Evolutionary conservation across 2,329 filamentous ascomycete genomes (phyloP).

Genomic region (Arthrinium phaeospermum): DNA sequence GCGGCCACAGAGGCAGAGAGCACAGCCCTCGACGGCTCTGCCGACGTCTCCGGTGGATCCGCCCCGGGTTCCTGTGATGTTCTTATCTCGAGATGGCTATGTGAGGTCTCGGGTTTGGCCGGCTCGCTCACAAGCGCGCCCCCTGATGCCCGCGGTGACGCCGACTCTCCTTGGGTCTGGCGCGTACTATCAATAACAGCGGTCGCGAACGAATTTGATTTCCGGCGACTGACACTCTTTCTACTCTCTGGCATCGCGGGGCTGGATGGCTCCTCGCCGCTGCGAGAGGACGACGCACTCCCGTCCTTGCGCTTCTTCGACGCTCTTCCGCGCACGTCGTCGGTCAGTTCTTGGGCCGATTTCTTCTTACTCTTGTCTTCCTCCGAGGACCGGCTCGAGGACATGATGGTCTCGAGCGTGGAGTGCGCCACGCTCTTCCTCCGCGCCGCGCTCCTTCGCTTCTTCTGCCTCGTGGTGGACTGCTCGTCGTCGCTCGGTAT

Average conservation of each 20-base stretch:
- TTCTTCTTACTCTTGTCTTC: constrained; percentile 67
- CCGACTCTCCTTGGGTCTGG: constrained; percentile 32
- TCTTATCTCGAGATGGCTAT: constrained; percentile 54
- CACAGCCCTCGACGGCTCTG: constrained; percentile 30
- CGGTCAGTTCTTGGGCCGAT: constrained; percentile 60
- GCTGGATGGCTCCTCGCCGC: constrained; percentile 35
- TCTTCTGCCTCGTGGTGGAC: constrained; percentile 43
- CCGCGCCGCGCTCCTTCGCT: constrained; percentile 48
- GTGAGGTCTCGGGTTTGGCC: constrained; percentile 62
- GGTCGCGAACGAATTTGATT: constrained; percentile 51
- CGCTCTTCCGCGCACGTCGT: constrained; percentile 58
- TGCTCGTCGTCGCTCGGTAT: constrained; percentile 64
- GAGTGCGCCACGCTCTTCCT: constrained; percentile 63
- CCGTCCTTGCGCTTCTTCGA: constrained; percentile 40
- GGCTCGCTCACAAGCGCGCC: constrained; percentile 59
- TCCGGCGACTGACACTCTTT: constrained; percentile 38
- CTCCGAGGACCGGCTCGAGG: constrained; percentile 67
- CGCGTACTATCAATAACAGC: constrained; percentile 52
- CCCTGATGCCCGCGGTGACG: constrained; percentile 42
- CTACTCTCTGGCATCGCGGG: constrained; percentile 29
- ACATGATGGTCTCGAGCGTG: constrained; percentile 71
- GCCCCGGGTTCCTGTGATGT: constrained; percentile 36
- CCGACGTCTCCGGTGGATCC: constrained; percentile 34
- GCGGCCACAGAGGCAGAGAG: constrained; percentile 35
- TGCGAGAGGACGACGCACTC: constrained; percentile 39